Conservation (phyloP, 2,329 filamentous ascomycete species). For the Fusarium sambucinum region DNA sequence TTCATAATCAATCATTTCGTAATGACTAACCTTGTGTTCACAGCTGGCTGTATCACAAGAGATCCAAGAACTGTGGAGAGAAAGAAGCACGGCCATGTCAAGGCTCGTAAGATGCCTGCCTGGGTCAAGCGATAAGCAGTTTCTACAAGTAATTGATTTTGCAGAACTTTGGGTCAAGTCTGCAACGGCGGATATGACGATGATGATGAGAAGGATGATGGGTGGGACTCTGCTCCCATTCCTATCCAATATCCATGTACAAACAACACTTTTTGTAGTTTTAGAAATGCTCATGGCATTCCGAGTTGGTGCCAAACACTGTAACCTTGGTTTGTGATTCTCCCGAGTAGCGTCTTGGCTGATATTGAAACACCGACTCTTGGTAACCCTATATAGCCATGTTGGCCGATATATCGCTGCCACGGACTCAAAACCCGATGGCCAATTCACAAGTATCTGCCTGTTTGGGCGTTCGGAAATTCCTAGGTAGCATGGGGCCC, state of each 20-base stretch:
- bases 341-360: constrained; percentile 7
- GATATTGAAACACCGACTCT: background rate
- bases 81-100: constrained; percentile 96
- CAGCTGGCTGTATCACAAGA: constrained; percentile 92
- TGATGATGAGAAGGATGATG: constrained; percentile 37
- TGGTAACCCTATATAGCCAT: background rate
- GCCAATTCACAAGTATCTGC: constrained; percentile 10
- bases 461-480: constrained; percentile 17
- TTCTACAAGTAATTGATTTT: constrained; percentile 24
- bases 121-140: constrained; percentile 86
- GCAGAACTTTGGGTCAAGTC: constrained; percentile 31
- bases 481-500: constrained; percentile 35
- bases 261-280: constrained; percentile 48
- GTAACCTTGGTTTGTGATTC: constrained; percentile 22
- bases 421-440: constrained; percentile 13
- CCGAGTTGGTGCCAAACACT: constrained; percentile 22
- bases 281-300: constrained; percentile 41
- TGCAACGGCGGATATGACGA: constrained; percentile 32
- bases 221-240: constrained; percentile 26
- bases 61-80: constrained; percentile 94
- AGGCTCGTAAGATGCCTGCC: constrained; percentile 96
- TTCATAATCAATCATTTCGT: constrained; percentile 21
- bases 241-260: constrained; percentile 41
- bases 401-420: background rate
- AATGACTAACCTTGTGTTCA: constrained; percentile 58